A percentile compares a stretch with the other conserved stretches of the same genome.
Conservation (phyloP, 2,329 filamentous ascomycete genomes). For the Botrytis fragariae region DNA sequence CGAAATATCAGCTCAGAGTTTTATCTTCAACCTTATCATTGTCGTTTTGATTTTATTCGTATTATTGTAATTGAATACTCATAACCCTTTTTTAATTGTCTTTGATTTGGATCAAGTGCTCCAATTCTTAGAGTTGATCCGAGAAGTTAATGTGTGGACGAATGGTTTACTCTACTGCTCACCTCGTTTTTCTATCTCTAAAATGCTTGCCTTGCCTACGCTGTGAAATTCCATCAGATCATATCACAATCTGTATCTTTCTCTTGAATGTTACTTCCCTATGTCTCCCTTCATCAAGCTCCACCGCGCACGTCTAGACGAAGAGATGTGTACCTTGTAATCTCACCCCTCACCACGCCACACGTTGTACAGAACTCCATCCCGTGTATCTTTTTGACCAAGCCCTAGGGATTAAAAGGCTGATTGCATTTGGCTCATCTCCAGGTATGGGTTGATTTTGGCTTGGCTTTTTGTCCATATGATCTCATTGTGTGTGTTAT, state of each 20-base stretch:
- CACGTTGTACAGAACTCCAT: not conserved
- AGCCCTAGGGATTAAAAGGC: not conserved
- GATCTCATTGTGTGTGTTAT: not conserved
- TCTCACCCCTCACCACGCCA: not conserved
- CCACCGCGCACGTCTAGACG: not conserved
- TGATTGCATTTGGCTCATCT: not conserved
- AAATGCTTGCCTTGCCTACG: not conserved
- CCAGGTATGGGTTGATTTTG: not conserved
- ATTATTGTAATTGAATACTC: not conserved
- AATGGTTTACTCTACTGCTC: not conserved
- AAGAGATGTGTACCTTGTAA: not conserved
- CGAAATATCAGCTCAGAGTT: not conserved
- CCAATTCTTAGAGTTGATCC: not conserved
- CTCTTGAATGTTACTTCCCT: not conserved
- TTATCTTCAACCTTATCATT: not conserved
- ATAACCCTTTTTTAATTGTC: not conserved
- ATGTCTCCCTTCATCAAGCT: not conserved
- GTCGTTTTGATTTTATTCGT: not conserved
- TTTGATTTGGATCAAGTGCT: not conserved
- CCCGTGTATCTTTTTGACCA: not conserved
- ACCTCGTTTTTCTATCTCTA: not conserved
- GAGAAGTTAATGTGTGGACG: not conserved
- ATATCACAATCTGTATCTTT: not conserved
- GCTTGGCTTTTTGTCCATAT: not conserved
- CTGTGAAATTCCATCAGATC: not conserved